Percentiles rank a stretch among this genome's conserved stretches.
Conservation (phyloP, 768 basidiomycete species). For the Lactifluus rugatus region DNA sequence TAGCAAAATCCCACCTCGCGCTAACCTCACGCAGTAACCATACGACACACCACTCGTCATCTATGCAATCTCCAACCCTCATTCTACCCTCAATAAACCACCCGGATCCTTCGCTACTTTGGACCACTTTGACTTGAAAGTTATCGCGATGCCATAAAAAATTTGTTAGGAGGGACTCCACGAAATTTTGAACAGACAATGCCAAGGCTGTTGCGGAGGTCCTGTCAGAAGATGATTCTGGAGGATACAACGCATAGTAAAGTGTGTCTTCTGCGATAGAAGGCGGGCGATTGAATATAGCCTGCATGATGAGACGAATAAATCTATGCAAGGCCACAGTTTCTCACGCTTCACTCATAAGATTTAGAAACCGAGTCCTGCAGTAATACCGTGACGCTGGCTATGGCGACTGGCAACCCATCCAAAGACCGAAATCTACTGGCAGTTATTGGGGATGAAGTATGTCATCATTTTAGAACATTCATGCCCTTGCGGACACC, state of each 20-base stretch:
- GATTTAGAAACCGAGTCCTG: not conserved
- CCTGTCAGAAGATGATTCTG: slow-evolving; percentile 43
- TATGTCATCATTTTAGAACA: slow-evolving; percentile 26
- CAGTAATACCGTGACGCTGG: not conserved
- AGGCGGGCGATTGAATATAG: slow-evolving; percentile 61
- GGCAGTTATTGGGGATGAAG: slow-evolving; percentile 97
- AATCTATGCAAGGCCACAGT: not conserved
- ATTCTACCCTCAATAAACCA: slow-evolving; percentile 72
- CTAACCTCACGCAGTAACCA: slow-evolving; percentile 80
- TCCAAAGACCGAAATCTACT: slow-evolving; percentile 80
- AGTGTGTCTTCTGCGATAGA: slow-evolving; percentile 82
- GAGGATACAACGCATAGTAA: slow-evolving; percentile 63
- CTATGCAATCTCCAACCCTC: slow-evolving; percentile 92
- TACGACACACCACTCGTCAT: slow-evolving; percentile 95
- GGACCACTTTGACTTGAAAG: slow-evolving; percentile 65
- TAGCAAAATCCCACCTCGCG: slow-evolving; percentile 66
- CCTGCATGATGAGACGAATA: slow-evolving; percentile 6
- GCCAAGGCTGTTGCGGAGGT: slow-evolving; percentile 55
- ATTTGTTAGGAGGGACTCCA: slow-evolving; percentile 43
- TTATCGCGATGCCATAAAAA: slow-evolving; percentile 81
- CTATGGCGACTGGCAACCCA: slow-evolving; percentile 42
- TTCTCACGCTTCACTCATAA: not conserved
- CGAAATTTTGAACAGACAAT: slow-evolving; percentile 50
- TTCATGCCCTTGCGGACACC: not conserved
- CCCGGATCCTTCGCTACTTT: slow-evolving; percentile 35